Evolutionary conservation across 225 moss, liverwort and hornwort genomes (phyloP).

Genomic region (Bryum argenteum): DNA sequence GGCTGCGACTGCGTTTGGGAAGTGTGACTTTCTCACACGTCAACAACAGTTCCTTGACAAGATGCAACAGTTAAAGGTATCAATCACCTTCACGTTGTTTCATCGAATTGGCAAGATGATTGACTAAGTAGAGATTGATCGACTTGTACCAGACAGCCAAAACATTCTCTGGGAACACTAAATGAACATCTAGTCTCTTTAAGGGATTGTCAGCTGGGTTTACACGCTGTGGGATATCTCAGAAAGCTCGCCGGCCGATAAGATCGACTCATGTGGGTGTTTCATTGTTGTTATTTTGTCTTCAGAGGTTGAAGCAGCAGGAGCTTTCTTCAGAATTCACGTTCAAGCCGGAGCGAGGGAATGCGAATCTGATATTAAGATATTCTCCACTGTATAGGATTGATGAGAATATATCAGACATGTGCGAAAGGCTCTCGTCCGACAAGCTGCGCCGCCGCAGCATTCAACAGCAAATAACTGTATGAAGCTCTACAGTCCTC

Average conservation of each 20-base stretch:
- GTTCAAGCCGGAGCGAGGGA: conserved; percentile 71
- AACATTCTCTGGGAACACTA: neutral
- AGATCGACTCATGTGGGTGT: neutral
- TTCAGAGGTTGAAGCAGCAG: conserved; percentile 62
- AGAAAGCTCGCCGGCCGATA: neutral
- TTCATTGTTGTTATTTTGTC: conserved; percentile 13
- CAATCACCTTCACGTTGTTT: neutral
- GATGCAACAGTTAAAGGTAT: conserved; percentile 71
- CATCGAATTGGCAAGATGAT: conserved; percentile 18
- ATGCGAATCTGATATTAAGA: conserved; percentile 75
- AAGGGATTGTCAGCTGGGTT: neutral
- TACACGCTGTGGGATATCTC: neutral
- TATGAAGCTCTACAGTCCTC: conserved; percentile 24
- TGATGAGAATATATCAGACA: conserved; percentile 54
- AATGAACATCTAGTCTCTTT: neutral
- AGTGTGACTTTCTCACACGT: conserved; percentile 81
- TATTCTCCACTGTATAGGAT: conserved; percentile 65
- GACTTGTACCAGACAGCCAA: neutral
- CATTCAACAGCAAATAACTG: conserved; percentile 59
- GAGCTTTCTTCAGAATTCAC: conserved; percentile 57
- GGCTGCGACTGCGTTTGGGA: conserved; percentile 67
- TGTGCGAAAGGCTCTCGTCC: conserved; percentile 76
- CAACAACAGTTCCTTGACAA: conserved; percentile 67
- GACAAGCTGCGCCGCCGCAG: conserved; percentile 68
- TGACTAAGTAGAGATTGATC: conserved; percentile 1